phyloP scores from a whole-genome alignment of 2,329 filamentous ascomycete species.

The Paecilomyces dactylethromorphus region DNA sequence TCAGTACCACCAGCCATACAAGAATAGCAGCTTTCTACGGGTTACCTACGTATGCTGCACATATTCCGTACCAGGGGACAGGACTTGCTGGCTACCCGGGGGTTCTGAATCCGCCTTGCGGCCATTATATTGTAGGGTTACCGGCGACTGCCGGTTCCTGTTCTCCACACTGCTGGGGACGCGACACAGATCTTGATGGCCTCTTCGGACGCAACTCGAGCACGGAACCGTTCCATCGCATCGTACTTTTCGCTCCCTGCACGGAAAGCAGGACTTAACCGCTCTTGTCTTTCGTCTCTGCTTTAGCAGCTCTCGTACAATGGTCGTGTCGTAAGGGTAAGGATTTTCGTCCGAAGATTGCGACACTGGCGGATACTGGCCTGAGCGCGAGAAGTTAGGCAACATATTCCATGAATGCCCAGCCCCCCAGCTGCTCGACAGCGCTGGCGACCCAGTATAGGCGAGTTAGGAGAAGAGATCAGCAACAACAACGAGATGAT shows the following conservation, averaged over 20 bases:
- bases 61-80: not conserved
- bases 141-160: not conserved
- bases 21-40: not conserved
- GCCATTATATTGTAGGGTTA: not conserved
- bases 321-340: slow-evolving; percentile 16
- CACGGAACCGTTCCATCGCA: slow-evolving; percentile 14
- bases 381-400: not conserved
- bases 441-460: not conserved
- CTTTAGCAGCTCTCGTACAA: slow-evolving; percentile 15
- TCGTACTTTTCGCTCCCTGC: slow-evolving; percentile 16
- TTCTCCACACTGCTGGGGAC: slow-evolving; percentile 5
- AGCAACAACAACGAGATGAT: not conserved
- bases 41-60: not conserved
- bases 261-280: slow-evolving; percentile 18
- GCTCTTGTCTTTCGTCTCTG: slow-evolving; percentile 14
- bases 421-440: not conserved
- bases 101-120: not conserved
- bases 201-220: slow-evolving; percentile 11
- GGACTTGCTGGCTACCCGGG: not conserved
- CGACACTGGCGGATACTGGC: slow-evolving; percentile 4
- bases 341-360: slow-evolving; percentile 8
- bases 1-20: not conserved
- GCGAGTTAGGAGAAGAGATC: not conserved
- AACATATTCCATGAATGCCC: not conserved
- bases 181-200: slow-evolving; percentile 14